These are phyloP conservation scores for Lactarius deliciosus DNA, from an alignment of 768 basidiomycete genomes.

Conservation along the genomic window DNA sequence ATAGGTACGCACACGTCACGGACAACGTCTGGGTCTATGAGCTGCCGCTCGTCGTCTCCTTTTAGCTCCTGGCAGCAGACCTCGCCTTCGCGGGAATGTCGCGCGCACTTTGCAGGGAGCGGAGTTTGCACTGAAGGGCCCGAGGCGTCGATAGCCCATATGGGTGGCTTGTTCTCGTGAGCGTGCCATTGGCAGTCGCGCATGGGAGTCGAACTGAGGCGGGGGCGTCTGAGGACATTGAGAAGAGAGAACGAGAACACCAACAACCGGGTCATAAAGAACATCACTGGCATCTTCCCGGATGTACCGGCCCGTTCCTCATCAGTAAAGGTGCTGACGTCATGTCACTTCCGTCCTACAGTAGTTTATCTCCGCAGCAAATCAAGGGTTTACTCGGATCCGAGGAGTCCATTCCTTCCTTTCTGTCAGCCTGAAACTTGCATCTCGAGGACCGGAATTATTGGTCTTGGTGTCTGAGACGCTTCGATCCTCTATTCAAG, in stretches of 20 bases:
- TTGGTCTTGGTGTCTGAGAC: background rate
- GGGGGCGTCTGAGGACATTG: slow-evolving; percentile 16
- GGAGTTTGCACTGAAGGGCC: slow-evolving; percentile 43
- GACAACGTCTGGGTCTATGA: slow-evolving; percentile 84
- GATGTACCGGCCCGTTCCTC: background rate
- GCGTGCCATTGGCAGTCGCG: background rate
- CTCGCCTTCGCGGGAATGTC: slow-evolving; percentile 47
- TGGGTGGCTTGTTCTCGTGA: slow-evolving; percentile 45
- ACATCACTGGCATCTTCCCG: background rate
- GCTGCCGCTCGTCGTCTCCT: slow-evolving; percentile 71
- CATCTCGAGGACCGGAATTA: too few relatives aligned
- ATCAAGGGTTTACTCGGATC: background rate
- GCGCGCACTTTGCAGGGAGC: slow-evolving; percentile 56
- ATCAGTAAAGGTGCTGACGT: background rate
- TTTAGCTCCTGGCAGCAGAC: slow-evolving; percentile 90
- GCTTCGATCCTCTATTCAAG: background rate
- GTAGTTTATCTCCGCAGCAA: too few relatives aligned
- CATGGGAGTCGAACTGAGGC: slow-evolving; percentile 19
- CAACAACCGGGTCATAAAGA: background rate
- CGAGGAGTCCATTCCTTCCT: background rate
- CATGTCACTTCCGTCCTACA: too few relatives aligned
- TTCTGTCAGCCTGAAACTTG: background rate
- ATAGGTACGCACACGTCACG: slow-evolving; percentile 70
- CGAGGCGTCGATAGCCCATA: slow-evolving; percentile 62
- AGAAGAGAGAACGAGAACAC: background rate